Evolutionary conservation across 192 early-diverging fungal species (phyloP), one percentile per base, ranked within the genome.

Genomic region (Radiomyces spectabilis): DNA sequence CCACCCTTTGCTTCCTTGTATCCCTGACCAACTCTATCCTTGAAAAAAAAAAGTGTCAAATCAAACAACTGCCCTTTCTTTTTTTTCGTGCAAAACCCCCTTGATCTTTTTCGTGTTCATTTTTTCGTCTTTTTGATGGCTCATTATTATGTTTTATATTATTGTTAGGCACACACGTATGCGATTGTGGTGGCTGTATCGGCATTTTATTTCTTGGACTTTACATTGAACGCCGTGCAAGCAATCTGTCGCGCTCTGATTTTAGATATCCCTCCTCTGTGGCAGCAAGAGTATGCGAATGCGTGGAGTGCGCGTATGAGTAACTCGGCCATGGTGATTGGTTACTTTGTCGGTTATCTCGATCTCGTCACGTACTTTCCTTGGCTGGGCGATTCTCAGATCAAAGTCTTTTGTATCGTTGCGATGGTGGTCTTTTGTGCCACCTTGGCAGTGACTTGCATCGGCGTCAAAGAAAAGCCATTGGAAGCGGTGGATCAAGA

Each of bases 171-270:
- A n/a, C n/a, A n/a, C n/a, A n/a, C n/a, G n/a, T n/a, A n/a, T n/a
- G n/a, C 86, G 2, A 82, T 91, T 21, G 65, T 73, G 16, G 65
- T 88, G 27, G 92, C 91, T 18, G 89, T 98, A 2, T 15, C 75
- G 8, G 81, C 81, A 5, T 96, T 98, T 61, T 98, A 94, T 56
- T 70, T 83, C 18, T 67, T 98, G 19, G 95, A 98, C 68, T 97
- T 98, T 76, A 83, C 92, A 0, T 77, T 98, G 49, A 98, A 98
- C 61, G 83, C 85, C 16, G 85, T 95, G 2, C 87, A 90, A 61
- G 91, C 93, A 4, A 75, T 78, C 22, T 83, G 83, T 50, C 85
- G 96, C 6, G 86, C 91, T 13, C 67, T 98, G 13, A 87, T 95
- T 30, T 79, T 97, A 24, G 96, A 98, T 57, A 78, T 84, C 38